These are phyloP conservation scores for Monosporozyma unispora DNA, from an alignment of 805 yeast species.

Conservation along the genomic window DNA sequence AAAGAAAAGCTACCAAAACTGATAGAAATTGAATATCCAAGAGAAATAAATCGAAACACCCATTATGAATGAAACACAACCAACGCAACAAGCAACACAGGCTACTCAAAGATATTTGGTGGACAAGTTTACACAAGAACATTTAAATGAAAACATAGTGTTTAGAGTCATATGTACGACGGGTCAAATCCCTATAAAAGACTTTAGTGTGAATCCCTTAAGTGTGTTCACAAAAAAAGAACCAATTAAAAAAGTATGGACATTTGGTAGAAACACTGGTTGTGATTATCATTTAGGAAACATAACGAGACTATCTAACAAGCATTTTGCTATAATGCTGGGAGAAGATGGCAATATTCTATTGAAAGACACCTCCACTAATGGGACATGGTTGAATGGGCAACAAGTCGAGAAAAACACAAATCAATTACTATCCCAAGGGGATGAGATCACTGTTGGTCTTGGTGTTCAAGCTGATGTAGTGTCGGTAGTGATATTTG, in stretches of 20 bases:
- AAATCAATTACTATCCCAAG: slow-evolving; percentile 76
- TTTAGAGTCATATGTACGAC: slow-evolving; percentile 54
- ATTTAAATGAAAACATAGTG: slow-evolving; percentile 35
- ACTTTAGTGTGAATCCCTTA: slow-evolving; percentile 33
- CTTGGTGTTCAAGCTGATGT: slow-evolving; percentile 71
- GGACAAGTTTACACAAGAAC: slow-evolving; percentile 32
- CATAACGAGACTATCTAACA: slow-evolving; percentile 61
- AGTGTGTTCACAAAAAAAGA: slow-evolving; percentile 19
- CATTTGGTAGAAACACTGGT: slow-evolving; percentile 58
- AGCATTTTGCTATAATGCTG: slow-evolving; percentile 66
- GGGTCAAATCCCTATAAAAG: slow-evolving; percentile 43
- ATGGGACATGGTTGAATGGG: slow-evolving; percentile 85
- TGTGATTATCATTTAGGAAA: slow-evolving; percentile 58
- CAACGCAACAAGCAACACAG: slow-evolving; percentile 38
- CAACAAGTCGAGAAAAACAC: slow-evolving; percentile 63
- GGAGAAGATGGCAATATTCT: slow-evolving; percentile 44
- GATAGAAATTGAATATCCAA: not conserved
- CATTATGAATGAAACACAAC: slow-evolving; percentile 28
- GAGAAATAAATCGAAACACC: not conserved
- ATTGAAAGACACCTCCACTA: slow-evolving; percentile 65
- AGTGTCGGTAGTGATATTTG: slow-evolving; percentile 38
- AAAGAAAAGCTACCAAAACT: not conserved
- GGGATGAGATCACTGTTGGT: slow-evolving; percentile 90
- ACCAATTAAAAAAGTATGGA: slow-evolving; percentile 42
- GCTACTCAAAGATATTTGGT: slow-evolving; percentile 31